A percentile compares a stretch with the other conserved stretches of the same genome.
Evolutionary conservation across 2,329 filamentous ascomycete genomes (phyloP).

Genomic region (Akanthomyces lecanii): DNA sequence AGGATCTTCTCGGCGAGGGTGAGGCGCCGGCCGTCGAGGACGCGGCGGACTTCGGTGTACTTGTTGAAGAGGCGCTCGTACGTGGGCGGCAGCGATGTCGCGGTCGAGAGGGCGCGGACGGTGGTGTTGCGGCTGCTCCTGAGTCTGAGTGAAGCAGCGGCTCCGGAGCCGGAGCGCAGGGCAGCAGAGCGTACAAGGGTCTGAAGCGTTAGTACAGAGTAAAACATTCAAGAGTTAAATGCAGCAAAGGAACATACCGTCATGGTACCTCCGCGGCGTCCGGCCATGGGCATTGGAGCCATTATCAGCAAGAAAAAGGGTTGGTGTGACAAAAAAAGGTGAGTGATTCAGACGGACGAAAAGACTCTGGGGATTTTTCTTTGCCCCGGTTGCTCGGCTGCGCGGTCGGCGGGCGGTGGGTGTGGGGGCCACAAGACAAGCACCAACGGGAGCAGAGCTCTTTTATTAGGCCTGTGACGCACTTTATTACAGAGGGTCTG

Average conservation of each 20-base stretch:
- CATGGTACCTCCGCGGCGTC: constrained; percentile 45
- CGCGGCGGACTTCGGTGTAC: constrained; percentile 67
- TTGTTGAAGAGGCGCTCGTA: constrained; percentile 78
- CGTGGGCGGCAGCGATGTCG: constrained; percentile 55
- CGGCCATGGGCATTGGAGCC: constrained; percentile 49
- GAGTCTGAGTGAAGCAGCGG: constrained; percentile 19
- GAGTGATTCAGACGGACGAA: constrained; percentile 4
- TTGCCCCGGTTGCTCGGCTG: constrained; percentile 12
- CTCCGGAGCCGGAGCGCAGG: constrained; percentile 27
- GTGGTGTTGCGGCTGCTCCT: constrained; percentile 6
- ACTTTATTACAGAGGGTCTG: background rate
- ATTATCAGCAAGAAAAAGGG: constrained; percentile 27
- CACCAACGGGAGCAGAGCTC: background rate
- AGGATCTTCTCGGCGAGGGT: constrained; percentile 97
- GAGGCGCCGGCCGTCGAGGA: constrained; percentile 64
- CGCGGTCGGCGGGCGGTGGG: constrained; percentile 12
- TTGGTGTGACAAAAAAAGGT: background rate
- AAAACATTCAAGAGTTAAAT: background rate
- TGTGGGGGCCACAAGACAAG: background rate
- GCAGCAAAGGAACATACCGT: constrained; percentile 32
- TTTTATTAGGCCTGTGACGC: background rate
- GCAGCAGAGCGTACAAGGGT: constrained; percentile 34
- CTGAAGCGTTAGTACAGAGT: constrained; percentile 25
- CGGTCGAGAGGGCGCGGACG: constrained; percentile 35
- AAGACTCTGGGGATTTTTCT: constrained; percentile 25